Evolutionary conservation across 2,329 filamentous ascomycete species (phyloP), one percentile per base, ranked within the genome.

Genomic region (Calycina herbarum): DNA sequence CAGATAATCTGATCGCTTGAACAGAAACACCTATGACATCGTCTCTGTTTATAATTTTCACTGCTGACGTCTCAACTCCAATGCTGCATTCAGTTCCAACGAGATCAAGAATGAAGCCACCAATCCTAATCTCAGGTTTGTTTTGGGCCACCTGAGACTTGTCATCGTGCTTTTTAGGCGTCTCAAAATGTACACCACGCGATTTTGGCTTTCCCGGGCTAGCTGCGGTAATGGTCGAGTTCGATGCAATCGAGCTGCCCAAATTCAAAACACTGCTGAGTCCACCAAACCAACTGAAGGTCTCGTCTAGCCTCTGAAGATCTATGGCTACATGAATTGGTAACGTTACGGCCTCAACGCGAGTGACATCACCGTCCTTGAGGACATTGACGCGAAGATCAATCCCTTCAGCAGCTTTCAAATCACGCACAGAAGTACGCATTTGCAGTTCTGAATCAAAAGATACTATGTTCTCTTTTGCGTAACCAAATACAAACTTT

Each of bases 181-280:
- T 79, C 57, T 85, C 82, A 68, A 90, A 90, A 81, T 79, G 82
- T 13, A 89, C 87, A 3, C 86, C 85, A 20, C 82, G 81, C 1
- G 83, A 72, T 66, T 84, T 87, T 40, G 77, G 64, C 58, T 78
- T 79, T 56, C 59, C 64, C 13, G 74, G 72, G 10, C 74, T 72
- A 3, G 78, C 75, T 40, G 79, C 76, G 2, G 76, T 77, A 15
- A 81, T 79, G 0, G 88, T 86, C n/a, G 86, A 84, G 66, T 86
- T 90, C 0, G 91, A 93, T 11, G 89, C 87, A 68, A 96, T 90
- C 0, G 94, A 97, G 66, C 86, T 91, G 68, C 93, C 92, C 76
- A 97, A 86, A 72, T 95, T 96, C 56, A 99, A 81, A 62, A 99
- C 90, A 70, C 93, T 93, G 76, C 94, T 97, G 56, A 99, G 81